A percentile compares a stretch with the other conserved stretches of the same genome.
phyloP scores from a whole-genome alignment of 2,329 filamentous ascomycete genomes.

The Penicillium occitanis region DNA sequence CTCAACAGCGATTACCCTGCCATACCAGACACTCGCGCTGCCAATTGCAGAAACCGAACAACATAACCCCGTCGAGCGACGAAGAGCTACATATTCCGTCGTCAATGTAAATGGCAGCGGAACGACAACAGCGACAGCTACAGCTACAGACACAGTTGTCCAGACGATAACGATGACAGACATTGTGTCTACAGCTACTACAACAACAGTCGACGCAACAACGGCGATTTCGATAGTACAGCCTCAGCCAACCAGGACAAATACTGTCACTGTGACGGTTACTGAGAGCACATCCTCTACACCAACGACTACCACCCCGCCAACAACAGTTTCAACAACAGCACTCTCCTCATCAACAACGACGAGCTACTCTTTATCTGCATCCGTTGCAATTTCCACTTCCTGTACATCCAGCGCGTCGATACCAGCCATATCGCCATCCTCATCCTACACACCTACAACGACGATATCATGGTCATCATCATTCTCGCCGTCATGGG shows the following conservation, averaged over 20 bases:
- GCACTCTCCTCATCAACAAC: background rate
- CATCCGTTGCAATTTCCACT: background rate
- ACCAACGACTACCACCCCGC: background rate
- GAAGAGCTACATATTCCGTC: conserved; percentile 14
- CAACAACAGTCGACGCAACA: conserved; percentile 16
- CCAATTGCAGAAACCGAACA: conserved; percentile 13
- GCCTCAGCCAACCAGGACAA: conserved; percentile 5
- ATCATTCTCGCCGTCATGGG: conserved; percentile 9
- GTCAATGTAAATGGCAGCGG: conserved; percentile 18
- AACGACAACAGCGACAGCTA: conserved; percentile 17
- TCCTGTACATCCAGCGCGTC: background rate
- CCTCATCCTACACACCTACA: background rate
- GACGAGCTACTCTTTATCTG: background rate
- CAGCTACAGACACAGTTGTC: conserved; percentile 11
- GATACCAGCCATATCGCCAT: conserved; percentile 2
- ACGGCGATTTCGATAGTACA: conserved; percentile 20
- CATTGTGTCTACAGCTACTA: conserved; percentile 18
- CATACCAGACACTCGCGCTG: background rate
- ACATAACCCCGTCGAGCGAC: background rate
- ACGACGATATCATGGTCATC: background rate
- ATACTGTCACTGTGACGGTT: conserved; percentile 19
- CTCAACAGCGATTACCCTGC: background rate
- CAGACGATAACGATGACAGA: conserved; percentile 19
- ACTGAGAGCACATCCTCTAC: conserved; percentile 4
- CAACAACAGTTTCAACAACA: background rate